Conservation (phyloP, 2,329 filamentous ascomycete species). For the Aspergillus sergii region DNA sequence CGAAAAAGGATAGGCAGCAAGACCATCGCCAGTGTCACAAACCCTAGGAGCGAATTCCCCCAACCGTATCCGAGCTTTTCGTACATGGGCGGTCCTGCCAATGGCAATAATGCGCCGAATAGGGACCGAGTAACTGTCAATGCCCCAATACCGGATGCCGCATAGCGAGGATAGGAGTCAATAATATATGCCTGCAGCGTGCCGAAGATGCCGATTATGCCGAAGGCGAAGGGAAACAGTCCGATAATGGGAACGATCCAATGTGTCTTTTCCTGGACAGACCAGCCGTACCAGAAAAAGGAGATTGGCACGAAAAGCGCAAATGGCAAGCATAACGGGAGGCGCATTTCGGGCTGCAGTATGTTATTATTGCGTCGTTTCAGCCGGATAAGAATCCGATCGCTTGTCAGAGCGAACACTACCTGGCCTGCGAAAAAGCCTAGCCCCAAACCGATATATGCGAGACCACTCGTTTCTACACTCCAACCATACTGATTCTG, state of each 20-base stretch:
- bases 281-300: constrained; percentile 62
- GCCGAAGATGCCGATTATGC: constrained; percentile 53
- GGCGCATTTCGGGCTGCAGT: constrained; percentile 50
- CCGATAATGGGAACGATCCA: constrained; percentile 64
- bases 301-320: constrained; percentile 56
- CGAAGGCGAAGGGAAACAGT: constrained; percentile 56
- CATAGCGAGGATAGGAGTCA: constrained; percentile 54
- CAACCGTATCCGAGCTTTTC: constrained; percentile 8
- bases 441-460: constrained; percentile 52
- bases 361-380: constrained; percentile 38
- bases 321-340: constrained; percentile 58
- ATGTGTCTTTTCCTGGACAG: constrained; percentile 52
- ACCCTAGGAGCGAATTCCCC: constrained; percentile 11
- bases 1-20: background rate
- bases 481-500: constrained; percentile 13
- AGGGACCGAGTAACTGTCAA: constrained; percentile 57
- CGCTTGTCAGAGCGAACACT: constrained; percentile 36
- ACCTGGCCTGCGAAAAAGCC: constrained; percentile 40
- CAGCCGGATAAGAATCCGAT: constrained; percentile 29
- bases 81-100: constrained; percentile 10
- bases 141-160: constrained; percentile 54
- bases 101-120: constrained; percentile 7
- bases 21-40: constrained; percentile 7
- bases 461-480: constrained; percentile 25
- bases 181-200: constrained; percentile 65